Evolutionary conservation across 805 yeast genomes (phyloP).

Genomic region (Wilhelminamyces savonicus): DNA sequence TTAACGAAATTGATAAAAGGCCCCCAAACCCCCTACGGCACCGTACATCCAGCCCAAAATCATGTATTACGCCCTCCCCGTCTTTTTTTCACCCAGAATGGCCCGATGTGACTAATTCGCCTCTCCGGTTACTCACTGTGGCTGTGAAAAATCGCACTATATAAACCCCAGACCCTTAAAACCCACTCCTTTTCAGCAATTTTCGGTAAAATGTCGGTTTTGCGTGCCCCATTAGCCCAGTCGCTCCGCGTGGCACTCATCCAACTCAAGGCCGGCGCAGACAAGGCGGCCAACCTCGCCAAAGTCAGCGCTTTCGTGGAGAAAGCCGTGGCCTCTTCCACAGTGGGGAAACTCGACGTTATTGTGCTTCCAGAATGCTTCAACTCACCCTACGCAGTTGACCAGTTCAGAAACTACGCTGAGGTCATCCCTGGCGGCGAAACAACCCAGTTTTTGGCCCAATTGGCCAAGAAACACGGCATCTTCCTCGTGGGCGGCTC

Average conservation of each 20-base stretch:
- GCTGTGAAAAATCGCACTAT: no score
- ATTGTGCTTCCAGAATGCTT: conserved; percentile 93
- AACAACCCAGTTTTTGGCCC: conserved; percentile 53
- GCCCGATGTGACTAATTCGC: no score
- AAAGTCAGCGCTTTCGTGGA: conserved; percentile 60
- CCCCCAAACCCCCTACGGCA: no score
- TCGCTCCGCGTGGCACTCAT: conserved; percentile 74
- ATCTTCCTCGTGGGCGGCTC: conserved; percentile 85
- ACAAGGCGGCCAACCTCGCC: conserved; percentile 69
- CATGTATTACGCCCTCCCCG: no score
- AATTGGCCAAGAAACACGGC: conserved; percentile 57
- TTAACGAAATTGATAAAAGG: no score
- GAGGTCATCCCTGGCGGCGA: conserved; percentile 79
- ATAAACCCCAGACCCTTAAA: no score
- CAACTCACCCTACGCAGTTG: conserved; percentile 90
- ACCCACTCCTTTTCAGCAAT: no score
- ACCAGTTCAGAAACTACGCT: conserved; percentile 80
- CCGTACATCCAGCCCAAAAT: no score
- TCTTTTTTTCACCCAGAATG: no score
- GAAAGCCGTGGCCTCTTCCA: conserved; percentile 45
- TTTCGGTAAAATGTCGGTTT: no score
- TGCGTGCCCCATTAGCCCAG: conserved; percentile 41
- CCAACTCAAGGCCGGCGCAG: conserved; percentile 77
- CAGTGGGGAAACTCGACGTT: conserved; percentile 45
- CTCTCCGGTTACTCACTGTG: no score